Percentiles rank a stretch among this genome's conserved stretches.
phyloP scores from a whole-genome alignment of 768 basidiomycete species.

The Panus rudis region DNA sequence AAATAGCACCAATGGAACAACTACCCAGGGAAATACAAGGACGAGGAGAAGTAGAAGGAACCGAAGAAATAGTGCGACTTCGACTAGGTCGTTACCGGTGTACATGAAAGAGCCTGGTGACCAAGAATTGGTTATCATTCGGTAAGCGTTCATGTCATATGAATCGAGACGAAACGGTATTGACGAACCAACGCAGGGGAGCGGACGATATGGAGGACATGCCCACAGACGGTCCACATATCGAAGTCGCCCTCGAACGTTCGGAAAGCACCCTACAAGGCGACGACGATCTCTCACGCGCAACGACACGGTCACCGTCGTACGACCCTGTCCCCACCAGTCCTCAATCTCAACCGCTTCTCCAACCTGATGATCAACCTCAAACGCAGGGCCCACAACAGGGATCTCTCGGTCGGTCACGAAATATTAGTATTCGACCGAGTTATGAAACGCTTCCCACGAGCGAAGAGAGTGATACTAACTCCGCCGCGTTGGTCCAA shows the following conservation, averaged over 20 bases:
- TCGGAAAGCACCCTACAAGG: slow-evolving; percentile 6
- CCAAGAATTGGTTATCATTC: slow-evolving; percentile 64
- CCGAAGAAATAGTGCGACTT: slow-evolving; percentile 75
- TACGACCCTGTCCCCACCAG: slow-evolving; percentile 36
- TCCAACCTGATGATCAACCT: slow-evolving; percentile 27
- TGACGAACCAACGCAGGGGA: slow-evolving; percentile 30
- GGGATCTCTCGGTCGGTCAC: background rate
- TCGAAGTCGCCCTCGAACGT: slow-evolving; percentile 17
- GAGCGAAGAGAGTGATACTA: slow-evolving; percentile 7
- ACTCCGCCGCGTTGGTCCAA: too few species aligned
- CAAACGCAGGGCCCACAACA: slow-evolving; percentile 6
- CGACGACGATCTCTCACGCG: slow-evolving; percentile 7
- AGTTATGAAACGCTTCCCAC: slow-evolving; percentile 25
- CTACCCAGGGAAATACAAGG: slow-evolving; percentile 22
- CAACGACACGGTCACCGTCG: background rate
- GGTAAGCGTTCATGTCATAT: slow-evolving; percentile 28
- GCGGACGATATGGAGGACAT: slow-evolving; percentile 49
- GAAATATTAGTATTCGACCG: background rate
- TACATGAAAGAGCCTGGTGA: slow-evolving; percentile 86
- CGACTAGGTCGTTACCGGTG: slow-evolving; percentile 66
- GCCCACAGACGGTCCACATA: slow-evolving; percentile 9
- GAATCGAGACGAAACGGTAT: background rate
- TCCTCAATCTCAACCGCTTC: slow-evolving; percentile 36
- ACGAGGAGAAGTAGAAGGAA: slow-evolving; percentile 37
- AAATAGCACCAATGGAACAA: slow-evolving; percentile 15